Evolutionary conservation across 2,329 filamentous ascomycete genomes (phyloP), one percentile per base, ranked within the genome.

Genomic region (Teratosphaeria nubilosa): DNA sequence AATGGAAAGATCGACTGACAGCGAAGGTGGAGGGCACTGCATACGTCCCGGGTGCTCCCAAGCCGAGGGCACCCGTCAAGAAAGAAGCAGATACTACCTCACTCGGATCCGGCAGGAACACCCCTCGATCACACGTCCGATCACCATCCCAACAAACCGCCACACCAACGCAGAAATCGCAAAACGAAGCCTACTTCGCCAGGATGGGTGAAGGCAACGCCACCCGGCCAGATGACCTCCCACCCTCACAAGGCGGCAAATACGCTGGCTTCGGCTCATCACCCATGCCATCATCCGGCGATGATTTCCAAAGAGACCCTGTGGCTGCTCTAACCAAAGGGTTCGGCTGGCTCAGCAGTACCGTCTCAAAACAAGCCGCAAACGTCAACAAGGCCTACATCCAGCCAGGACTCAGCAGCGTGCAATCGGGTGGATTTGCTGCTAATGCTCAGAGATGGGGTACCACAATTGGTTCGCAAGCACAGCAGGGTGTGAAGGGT

Each of bases 291-390:
- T 64, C 71, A 31, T 58, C 54, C 13, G 77, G 94, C n/a, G 87
- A 94, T 57, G 92, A 97, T 57, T 83, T 97, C 69, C 90, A 96
- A 73, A 88, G 86, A 70, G 94, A 99, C 71, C 91, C 94, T 0
- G 79, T 97, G 62, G 91, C 84, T 1, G 91, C 92, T 16, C 74
- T 99, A 66, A 90, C 86, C 30, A 96, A 95, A 75, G 89, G 92
- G 0, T 95, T 97, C 68, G 92, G 92, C 9, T 97, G 94, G 91
- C 90, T 97, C 69, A 83, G 90, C 20, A 87, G 84, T 34, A 91
- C 90, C 13, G 90, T 97, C 50, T 86, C 85, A 27, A 96, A 94
- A 79, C 88, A 89, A 63, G 94, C 91, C 41, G 95, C 95, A 78
- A 89, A 84, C 16, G 87, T 96, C 25, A 95, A 96, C 72, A 87